A percentile compares a stretch with the other conserved stretches of the same genome.
Conservation (phyloP, 2,329 filamentous ascomycete genomes). For the Verticillium longisporum region DNA sequence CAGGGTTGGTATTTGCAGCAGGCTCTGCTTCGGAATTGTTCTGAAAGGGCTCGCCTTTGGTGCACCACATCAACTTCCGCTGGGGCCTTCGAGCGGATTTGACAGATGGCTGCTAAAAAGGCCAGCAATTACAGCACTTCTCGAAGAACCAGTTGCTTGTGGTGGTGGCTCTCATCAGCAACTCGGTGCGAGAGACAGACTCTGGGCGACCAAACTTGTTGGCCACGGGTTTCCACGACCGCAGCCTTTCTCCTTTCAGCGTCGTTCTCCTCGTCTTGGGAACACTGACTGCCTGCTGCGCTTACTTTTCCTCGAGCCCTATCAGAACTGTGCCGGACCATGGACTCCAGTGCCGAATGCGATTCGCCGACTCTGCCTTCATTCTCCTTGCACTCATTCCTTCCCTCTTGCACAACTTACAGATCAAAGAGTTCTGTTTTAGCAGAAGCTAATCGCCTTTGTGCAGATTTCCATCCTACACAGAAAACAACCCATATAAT, state of each 20-base stretch:
- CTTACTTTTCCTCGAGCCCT: no score
- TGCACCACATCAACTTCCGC: not conserved
- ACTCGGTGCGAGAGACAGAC: not conserved
- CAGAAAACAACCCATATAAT: not conserved
- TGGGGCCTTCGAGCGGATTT: not conserved
- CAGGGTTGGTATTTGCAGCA: not conserved
- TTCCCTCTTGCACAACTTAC: not conserved
- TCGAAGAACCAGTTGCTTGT: not conserved
- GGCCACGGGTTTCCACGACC: no score
- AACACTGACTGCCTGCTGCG: no score
- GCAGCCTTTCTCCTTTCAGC: no score
- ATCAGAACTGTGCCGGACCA: not conserved
- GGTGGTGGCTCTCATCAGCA: not conserved
- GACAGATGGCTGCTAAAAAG: not conserved
- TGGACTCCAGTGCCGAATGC: not conserved
- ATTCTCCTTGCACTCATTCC: not conserved
- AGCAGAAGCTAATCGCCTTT: not conserved
- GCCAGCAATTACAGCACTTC: not conserved
- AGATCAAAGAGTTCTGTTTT: not conserved
- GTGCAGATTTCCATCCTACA: not conserved
- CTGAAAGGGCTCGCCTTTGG: not conserved
- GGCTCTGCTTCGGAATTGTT: not conserved
- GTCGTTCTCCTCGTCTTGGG: no score
- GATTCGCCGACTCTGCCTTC: not conserved
- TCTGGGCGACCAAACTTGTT: no score